Evolutionary conservation across 164 flowering plant genomes (phyloP).

Genomic region (Macadamia integrifolia): DNA sequence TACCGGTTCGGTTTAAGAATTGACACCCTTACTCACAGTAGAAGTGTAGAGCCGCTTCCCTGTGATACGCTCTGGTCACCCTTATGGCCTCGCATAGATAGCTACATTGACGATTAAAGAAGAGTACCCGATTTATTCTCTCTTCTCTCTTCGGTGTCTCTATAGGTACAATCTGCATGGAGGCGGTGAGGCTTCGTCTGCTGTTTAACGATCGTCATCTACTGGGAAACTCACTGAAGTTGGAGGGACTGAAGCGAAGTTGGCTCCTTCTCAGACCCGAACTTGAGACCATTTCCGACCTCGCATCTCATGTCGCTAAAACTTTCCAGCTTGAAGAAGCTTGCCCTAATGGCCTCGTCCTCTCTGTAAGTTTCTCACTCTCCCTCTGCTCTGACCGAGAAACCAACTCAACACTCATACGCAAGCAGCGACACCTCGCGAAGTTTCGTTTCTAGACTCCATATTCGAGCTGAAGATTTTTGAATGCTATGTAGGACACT

Average conservation of each 20-base stretch:
- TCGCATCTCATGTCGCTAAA: constrained; percentile 37
- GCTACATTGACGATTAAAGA: no score
- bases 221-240: constrained; percentile 46
- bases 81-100: no score
- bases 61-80: no score
- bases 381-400: not conserved
- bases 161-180: constrained; percentile 9
- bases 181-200: constrained; percentile 41
- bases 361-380: constrained; percentile 43
- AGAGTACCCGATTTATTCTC: no score
- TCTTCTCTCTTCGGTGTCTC: no score
- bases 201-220: constrained; percentile 36
- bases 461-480: not conserved
- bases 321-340: constrained; percentile 39
- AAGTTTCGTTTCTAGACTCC: not conserved
- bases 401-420: not conserved
- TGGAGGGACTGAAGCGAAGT: constrained; percentile 53
- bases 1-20: no score
- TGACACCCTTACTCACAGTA: no score
- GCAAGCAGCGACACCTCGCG: not conserved
- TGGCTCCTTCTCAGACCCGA: constrained; percentile 65
- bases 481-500: not conserved
- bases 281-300: constrained; percentile 41
- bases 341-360: constrained; percentile 64
- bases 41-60: no score